A percentile compares a stretch with the other conserved stretches of the same genome.
Conservation (phyloP, 108 stramenopile genomes). For the Nannochloropsis gaditana region DNA sequence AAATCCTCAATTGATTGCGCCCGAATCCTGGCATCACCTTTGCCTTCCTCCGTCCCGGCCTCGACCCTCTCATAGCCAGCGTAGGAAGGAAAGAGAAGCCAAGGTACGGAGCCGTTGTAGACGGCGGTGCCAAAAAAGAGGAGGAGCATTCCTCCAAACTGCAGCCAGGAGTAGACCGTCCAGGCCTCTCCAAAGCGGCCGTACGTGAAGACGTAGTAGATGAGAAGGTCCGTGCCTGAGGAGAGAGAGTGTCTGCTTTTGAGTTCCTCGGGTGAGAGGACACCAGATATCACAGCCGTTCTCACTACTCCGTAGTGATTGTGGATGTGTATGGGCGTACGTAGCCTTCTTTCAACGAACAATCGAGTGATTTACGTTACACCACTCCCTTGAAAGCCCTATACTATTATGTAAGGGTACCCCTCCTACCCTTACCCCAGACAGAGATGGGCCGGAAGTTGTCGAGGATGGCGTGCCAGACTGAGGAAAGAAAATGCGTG, state of each 20-base stretch:
- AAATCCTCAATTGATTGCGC: neutral
- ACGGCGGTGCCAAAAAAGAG: constrained; percentile 87
- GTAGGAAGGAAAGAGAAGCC: neutral
- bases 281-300: too few relatives aligned
- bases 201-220: constrained; percentile 69
- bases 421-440: constrained; percentile 51
- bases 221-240: constrained; percentile 64
- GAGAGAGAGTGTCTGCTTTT: neutral
- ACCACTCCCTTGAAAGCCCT: neutral
- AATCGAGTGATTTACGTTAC: too few relatives aligned
- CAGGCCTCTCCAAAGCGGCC: constrained; percentile 75
- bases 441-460: constrained; percentile 91
- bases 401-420: too few relatives aligned
- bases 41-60: neutral
- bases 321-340: too few relatives aligned
- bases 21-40: neutral
- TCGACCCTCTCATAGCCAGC: neutral
- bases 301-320: too few relatives aligned
- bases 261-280: neutral
- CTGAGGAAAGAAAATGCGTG: constrained; percentile 69
- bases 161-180: constrained; percentile 73
- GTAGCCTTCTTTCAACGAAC: too few relatives aligned
- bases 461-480: constrained; percentile 96
- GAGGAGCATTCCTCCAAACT: constrained; percentile 74
- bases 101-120: constrained; percentile 79